Evolutionary conservation across 805 yeast genomes (phyloP), one percentile per base, ranked within the genome.

Genomic region (Zygotorulaspora sp.): DNA sequence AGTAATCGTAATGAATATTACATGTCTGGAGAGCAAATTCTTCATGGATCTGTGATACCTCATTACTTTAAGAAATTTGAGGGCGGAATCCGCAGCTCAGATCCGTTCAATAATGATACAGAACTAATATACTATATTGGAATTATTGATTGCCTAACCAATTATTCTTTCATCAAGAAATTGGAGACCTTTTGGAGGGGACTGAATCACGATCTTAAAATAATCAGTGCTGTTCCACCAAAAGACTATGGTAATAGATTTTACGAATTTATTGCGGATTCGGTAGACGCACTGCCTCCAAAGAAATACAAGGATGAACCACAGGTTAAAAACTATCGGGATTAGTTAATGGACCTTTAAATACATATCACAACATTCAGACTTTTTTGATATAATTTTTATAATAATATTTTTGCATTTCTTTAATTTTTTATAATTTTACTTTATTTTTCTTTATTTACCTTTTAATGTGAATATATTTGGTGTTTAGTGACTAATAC

Each of bases 211-310:
- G 72, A 78, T 26, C 66, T 89, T 38, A 72, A 71, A 30, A 73
- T 80, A 3, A 79, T 94, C 2, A 84, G 95, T 49, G 94, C 98
- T 0, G 70, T 92, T 9, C 97, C 99, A 0, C 89, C 97, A 0
- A 53, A 55, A 5, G 97, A 89, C 51, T 92, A 92, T 55, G 97
- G 96, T 6, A 81, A 82, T 40, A 71, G 99, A 52, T 89, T 92
- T 57, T 67, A 81, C 42, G 67, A 70, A 13, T 92, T 92, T 57
- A 78, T 92, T n/a, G 57, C 54, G 22, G 46, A 54, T 13, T 65
- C 71, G 5, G 53, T 66, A 15, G 62, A 61, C 41, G 51, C 58
- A n/a, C 28, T 40, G 11, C 57, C 57, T 3, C 43, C 38, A 6
- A 35, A 35, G 7, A 38, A 44, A 20, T 57, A 49, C 39, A 48